A percentile compares a stretch with the other conserved stretches of the same genome.
Conservation (phyloP, 1,139 yeast species). For the Yamadazyma dendronema region DNA sequence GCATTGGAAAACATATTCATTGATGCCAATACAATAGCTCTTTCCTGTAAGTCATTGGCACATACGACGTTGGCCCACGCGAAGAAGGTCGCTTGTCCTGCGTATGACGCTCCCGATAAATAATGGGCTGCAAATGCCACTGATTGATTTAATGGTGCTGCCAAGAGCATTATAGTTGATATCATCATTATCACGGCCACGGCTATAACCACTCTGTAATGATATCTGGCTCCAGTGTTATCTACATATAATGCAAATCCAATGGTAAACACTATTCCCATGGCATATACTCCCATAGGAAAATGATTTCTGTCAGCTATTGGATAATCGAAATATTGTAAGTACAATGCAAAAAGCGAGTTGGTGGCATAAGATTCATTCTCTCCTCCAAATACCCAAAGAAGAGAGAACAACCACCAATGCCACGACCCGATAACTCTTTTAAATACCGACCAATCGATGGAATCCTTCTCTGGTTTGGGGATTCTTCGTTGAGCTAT, state of each 20-base stretch:
- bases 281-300: constrained; percentile 58
- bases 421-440: constrained; percentile 57
- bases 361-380: constrained; percentile 55
- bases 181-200: constrained; percentile 40
- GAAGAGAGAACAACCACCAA: constrained; percentile 53
- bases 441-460: constrained; percentile 43
- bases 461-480: constrained; percentile 29
- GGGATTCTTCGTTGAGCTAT: constrained; percentile 23
- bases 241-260: constrained; percentile 47
- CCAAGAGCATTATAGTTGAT: constrained; percentile 37
- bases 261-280: constrained; percentile 50
- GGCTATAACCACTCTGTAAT: constrained; percentile 48
- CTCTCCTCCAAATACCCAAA: constrained; percentile 62
- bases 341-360: constrained; percentile 53
- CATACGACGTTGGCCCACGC: constrained; percentile 62
- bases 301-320: constrained; percentile 49
- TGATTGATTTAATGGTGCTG: constrained; percentile 28
- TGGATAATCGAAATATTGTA: constrained; percentile 41
- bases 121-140: constrained; percentile 55
- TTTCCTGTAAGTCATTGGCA: constrained; percentile 51
- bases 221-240: constrained; percentile 47
- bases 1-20: constrained; percentile 66
- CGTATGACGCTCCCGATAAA: constrained; percentile 50
- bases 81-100: constrained; percentile 58
- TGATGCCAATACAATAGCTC: constrained; percentile 58